A percentile compares a stretch with the other conserved stretches of the same genome.
These are phyloP conservation scores for Malus hybrid DNA, from an alignment of 331 rosid genomes.

Conservation along the genomic window DNA sequence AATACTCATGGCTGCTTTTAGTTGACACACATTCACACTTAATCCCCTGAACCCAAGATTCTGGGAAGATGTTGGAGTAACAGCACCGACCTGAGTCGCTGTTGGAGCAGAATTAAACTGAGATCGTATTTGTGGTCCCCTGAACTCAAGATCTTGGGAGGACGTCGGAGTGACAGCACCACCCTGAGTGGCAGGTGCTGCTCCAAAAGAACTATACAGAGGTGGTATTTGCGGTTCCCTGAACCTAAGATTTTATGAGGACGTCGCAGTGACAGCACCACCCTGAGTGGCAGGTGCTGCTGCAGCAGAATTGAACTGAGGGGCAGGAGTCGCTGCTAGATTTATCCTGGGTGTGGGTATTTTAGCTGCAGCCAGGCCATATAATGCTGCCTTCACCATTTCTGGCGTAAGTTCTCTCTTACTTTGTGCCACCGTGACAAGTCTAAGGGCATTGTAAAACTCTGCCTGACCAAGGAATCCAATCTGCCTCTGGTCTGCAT, in stretches of 20 bases:
- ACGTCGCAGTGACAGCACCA: slow-evolving; percentile 26
- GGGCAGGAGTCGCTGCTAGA: slow-evolving; percentile 37
- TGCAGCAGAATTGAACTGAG: too few relatives aligned
- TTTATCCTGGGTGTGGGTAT: slow-evolving; percentile 93
- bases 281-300: slow-evolving; percentile 29
- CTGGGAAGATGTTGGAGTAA: slow-evolving; percentile 36
- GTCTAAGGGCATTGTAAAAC: slow-evolving; percentile 95
- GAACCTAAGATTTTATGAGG: slow-evolving; percentile 42
- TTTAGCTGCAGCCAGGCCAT: slow-evolving; percentile 84
- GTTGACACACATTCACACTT: slow-evolving; percentile 27
- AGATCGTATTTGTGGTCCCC: slow-evolving; percentile 25
- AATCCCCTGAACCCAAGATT: slow-evolving; percentile 38
- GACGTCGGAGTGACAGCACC: slow-evolving; percentile 31
- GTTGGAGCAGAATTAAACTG: slow-evolving; percentile 36
- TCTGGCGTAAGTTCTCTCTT: slow-evolving; percentile 25
- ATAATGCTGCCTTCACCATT: slow-evolving; percentile 82
- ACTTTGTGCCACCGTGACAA: slow-evolving; percentile 93
- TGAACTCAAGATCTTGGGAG: slow-evolving; percentile 36
- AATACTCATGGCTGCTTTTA: too few relatives aligned
- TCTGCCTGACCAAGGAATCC: slow-evolving; percentile 78
- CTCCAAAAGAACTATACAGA: slow-evolving; percentile 30
- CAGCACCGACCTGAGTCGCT: slow-evolving; percentile 23
- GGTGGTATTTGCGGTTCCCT: slow-evolving; percentile 42
- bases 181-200: slow-evolving; percentile 29
- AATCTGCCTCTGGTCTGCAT: slow-evolving; percentile 70